Conservation (phyloP, 768 basidiomycete species). For the Mrakia blollopis region DNA sequence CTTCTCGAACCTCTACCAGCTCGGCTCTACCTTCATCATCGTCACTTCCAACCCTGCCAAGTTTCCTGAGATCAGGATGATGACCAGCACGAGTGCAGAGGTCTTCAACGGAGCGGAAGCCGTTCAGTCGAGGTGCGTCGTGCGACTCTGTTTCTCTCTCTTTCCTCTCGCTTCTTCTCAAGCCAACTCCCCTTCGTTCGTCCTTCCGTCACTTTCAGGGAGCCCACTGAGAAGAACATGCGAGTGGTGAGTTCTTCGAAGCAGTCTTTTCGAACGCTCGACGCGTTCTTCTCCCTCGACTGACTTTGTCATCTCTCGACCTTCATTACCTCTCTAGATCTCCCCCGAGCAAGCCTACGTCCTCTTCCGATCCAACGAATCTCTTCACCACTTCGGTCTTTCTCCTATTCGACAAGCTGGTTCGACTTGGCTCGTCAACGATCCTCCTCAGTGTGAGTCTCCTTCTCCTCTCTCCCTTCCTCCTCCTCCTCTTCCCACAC, state of each 20-base stretch:
- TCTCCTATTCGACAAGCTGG: conserved; percentile 74
- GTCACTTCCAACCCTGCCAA: conserved; percentile 66
- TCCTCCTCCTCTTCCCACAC: background rate
- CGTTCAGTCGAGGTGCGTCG: conserved; percentile 43
- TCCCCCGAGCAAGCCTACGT: conserved; percentile 59
- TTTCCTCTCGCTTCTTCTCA: too few species aligned
- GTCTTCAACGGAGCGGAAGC: conserved; percentile 59
- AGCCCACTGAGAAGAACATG: conserved; percentile 75
- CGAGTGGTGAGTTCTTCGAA: conserved; percentile 46
- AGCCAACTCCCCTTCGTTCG: too few species aligned
- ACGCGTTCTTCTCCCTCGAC: background rate
- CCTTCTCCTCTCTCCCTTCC: conserved; percentile 37
- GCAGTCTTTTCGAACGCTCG: background rate
- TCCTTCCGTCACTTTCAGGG: conserved; percentile 38
- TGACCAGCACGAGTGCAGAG: conserved; percentile 64
- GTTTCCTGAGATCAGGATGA: conserved; percentile 61
- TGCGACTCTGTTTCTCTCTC: too few species aligned
- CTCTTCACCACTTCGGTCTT: conserved; percentile 46
- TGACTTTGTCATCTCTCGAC: background rate
- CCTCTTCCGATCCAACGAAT: conserved; percentile 50
- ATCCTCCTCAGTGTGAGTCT: conserved; percentile 74
- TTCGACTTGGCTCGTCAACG: conserved; percentile 74
- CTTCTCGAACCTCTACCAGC: conserved; percentile 72
- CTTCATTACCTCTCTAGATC: conserved; percentile 47
- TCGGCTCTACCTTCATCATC: conserved; percentile 75